Evolutionary conservation across 371 early-diverging fungal genomes (phyloP).

Genomic region (Blakeslea trispora): DNA sequence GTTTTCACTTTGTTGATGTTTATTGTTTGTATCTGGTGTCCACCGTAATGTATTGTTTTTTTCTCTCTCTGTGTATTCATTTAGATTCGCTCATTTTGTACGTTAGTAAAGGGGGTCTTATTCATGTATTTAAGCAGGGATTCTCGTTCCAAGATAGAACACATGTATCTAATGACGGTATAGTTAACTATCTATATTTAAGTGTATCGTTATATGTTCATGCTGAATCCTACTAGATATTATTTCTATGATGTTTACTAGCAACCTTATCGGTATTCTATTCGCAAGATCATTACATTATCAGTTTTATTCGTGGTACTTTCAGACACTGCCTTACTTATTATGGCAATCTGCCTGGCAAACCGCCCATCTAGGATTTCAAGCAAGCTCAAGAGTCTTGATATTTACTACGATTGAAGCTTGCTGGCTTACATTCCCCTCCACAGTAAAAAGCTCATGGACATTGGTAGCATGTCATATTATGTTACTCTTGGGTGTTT

Average conservation of each 20-base stretch:
- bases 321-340: conserved; percentile 81
- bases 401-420: conserved; percentile 45
- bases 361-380: conserved; percentile 1
- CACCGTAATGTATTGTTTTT: conserved; percentile 28
- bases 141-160: conserved; percentile 24
- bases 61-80: no score
- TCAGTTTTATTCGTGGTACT: conserved; percentile 96
- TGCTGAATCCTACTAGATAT: conserved; percentile 58
- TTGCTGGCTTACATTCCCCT: conserved; percentile 55
- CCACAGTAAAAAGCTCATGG: conserved; percentile 40
- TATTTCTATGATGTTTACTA: conserved; percentile 69
- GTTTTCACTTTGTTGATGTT: conserved; percentile 61
- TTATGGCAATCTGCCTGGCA: conserved; percentile 52
- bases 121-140: conserved; percentile 47
- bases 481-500: conserved; percentile 34
- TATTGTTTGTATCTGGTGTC: conserved; percentile 55
- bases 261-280: conserved; percentile 86
- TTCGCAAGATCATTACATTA: conserved; percentile 92
- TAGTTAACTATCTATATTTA: no score
- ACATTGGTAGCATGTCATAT: conserved; percentile 42
- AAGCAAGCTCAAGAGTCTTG: conserved; percentile 25
- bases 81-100: conserved; percentile 2
- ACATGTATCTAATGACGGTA: conserved; percentile 41
- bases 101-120: conserved; percentile 54
- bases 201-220: no score